phyloP scores from a whole-genome alignment of 257 asterid species.

The Linderniella brevidens region DNA sequence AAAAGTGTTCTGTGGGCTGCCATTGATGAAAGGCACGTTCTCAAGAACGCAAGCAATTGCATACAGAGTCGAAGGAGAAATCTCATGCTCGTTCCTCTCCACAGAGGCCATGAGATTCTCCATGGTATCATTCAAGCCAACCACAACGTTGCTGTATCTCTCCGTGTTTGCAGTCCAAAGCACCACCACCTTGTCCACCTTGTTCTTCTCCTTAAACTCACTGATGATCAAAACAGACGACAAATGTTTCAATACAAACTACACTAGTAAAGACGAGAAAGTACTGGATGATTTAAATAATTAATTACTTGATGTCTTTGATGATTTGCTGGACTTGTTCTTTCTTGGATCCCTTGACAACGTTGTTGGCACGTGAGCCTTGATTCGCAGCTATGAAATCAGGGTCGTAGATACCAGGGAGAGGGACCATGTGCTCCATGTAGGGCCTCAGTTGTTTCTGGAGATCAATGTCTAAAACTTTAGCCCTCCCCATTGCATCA shows the following conservation, averaged over 20 bases:
- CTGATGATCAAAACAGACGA: conserved; percentile 15
- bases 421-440: conserved; percentile 98
- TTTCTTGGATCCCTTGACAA: conserved; percentile 74
- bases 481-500: conserved; percentile 94
- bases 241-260: too few relatives aligned
- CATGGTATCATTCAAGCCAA: conserved; percentile 69
- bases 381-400: conserved; percentile 99
- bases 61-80: conserved; percentile 73
- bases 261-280: not conserved
- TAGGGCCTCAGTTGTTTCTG: conserved; percentile 91
- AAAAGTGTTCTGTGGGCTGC: conserved; percentile 98
- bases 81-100: conserved; percentile 68
- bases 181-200: conserved; percentile 76
- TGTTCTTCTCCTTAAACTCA: conserved; percentile 82
- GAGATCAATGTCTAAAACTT: conserved; percentile 80
- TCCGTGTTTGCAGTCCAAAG: conserved; percentile 99
- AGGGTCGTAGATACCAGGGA: conserved; percentile 85
- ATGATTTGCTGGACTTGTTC: conserved; percentile 71
- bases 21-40: conserved; percentile 77
- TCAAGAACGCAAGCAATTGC: conserved; percentile 74
- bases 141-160: conserved; percentile 73
- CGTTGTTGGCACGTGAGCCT: conserved; percentile 77
- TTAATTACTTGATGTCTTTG: conserved; percentile 57
- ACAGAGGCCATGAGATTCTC: conserved; percentile 70
- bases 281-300: conserved; percentile 1